A percentile compares a stretch with the other conserved stretches of the same genome.
Conservation (phyloP, 164 flowering plant genomes). For the Macadamia integrifolia region DNA sequence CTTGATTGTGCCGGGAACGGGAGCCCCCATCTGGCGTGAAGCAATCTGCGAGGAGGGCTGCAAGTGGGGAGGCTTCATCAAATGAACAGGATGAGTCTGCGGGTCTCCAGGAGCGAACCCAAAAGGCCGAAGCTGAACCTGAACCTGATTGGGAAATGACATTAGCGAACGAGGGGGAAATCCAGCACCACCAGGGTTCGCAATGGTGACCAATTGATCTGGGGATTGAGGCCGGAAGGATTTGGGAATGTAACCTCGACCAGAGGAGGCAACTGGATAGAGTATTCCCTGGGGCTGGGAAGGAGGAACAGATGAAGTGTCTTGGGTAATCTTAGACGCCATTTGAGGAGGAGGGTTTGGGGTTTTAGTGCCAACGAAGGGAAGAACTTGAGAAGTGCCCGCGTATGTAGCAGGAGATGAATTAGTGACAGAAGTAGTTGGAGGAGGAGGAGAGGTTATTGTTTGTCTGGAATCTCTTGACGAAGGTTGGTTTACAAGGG, state of each 20-base stretch:
- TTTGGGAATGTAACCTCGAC: conserved; percentile 30
- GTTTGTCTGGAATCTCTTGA: neutral
- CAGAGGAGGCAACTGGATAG: conserved; percentile 34
- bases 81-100: conserved; percentile 8
- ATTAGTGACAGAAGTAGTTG: neutral
- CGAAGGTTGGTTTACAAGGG: neutral
- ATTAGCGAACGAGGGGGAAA: conserved; percentile 13
- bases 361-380: neutral
- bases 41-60: conserved; percentile 13
- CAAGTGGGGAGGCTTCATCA: conserved; percentile 21
- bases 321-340: conserved; percentile 8
- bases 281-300: conserved; percentile 10
- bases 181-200: conserved; percentile 19
- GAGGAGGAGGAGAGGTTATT: conserved; percentile 1
- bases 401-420: conserved; percentile 2
- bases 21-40: conserved; percentile 3
- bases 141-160: conserved; percentile 1
- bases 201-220: conserved; percentile 35
- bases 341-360: conserved; percentile 12
- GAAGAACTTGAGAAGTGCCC: conserved; percentile 3
- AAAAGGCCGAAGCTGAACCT: conserved; percentile 14
- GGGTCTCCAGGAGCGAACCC: conserved; percentile 13
- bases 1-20: conserved; percentile 12
- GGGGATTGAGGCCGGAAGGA: conserved; percentile 18
- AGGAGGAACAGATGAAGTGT: conserved; percentile 5